Evolutionary conservation across 148 eudicot genomes (phyloP), one percentile per base, ranked within the genome.

Genomic region (Vaccinium vitisidaea): DNA sequence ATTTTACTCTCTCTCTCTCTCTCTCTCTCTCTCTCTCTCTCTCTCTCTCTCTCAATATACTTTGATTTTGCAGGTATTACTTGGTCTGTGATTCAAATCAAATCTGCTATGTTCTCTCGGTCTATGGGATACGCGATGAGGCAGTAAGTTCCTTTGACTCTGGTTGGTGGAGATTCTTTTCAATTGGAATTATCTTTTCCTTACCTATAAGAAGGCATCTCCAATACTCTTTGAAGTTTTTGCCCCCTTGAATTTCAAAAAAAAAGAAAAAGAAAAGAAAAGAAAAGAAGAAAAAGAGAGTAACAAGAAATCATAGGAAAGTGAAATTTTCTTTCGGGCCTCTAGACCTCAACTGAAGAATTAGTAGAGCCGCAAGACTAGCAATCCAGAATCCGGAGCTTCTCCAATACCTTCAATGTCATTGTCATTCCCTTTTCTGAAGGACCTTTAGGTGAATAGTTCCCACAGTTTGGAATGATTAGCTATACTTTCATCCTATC

Each of bases 21-120:
- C 70, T 46, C 6, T 43, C 53, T 79, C 52, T 79, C 71, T 69
- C 21, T 12, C 70, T 25, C 7, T 7, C 52, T 0, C 52, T 5
- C 30, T 27, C 52, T 5, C 52, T 7, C 53, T 7, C 25, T 8
- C 9, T 6, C 10, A 5, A 36, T 83, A 43, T 81, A 15, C 53
- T 70, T 58, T 82, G 79, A 63, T 85, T 81, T 59, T 86, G 91
- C 98, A 96, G 99, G 83, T 96, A 92, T 86, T 96, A 93, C 88
- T 56, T 93, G 63, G 86, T 90, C 36, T 96, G 95, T 86, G 98
- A 94, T 90, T 88, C 94, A 83, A 90, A 89, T 77, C 95, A 92
- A 80, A 82, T 67, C 53, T 94, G 94, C 87, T 96, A 85, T 86
- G 90, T 92, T 52, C 88, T 96, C 15, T 89, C 99, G 0, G 89